Conservation (phyloP, 169 alveolate species). For the Cyclospora cayetanensis region DNA sequence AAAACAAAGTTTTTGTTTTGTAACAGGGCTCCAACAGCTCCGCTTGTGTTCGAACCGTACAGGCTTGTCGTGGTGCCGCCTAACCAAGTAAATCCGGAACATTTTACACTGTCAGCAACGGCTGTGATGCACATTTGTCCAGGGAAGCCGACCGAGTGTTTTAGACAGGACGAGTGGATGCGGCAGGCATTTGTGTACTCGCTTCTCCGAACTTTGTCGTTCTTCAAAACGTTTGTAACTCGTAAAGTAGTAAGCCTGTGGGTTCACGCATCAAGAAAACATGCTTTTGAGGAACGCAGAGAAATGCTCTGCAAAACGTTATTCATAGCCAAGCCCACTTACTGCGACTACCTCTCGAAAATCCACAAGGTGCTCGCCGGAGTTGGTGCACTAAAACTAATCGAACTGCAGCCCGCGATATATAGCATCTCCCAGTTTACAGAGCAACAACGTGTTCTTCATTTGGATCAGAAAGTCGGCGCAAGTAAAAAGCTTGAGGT, state of each 20-base stretch:
- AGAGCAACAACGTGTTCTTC: constrained; percentile 45
- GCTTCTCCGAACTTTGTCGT: constrained; percentile 60
- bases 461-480: constrained; percentile 65
- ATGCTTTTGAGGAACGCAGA: constrained; percentile 35
- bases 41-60: constrained; percentile 52
- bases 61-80: constrained; percentile 71
- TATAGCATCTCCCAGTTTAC: constrained; percentile 46
- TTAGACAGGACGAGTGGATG: constrained; percentile 65
- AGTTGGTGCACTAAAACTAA: constrained; percentile 33
- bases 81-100: constrained; percentile 61
- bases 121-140: constrained; percentile 72
- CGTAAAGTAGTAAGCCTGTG: constrained; percentile 56
- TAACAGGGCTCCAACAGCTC: constrained; percentile 72
- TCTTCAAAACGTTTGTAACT: constrained; percentile 59
- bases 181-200: constrained; percentile 69
- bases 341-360: not conserved
- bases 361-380: constrained; percentile 63
- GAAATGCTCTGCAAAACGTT: constrained; percentile 58
- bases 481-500: constrained; percentile 59
- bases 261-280: constrained; percentile 42
- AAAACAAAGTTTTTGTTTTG: constrained; percentile 88
- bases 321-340: constrained; percentile 64
- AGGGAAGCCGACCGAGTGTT: constrained; percentile 71
- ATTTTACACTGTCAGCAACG: constrained; percentile 67
- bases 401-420: constrained; percentile 36